Percentiles rank a stretch among this genome's conserved stretches.
Conservation (phyloP, 345 rosid species). For the Microthlaspi erraticum region DNA sequence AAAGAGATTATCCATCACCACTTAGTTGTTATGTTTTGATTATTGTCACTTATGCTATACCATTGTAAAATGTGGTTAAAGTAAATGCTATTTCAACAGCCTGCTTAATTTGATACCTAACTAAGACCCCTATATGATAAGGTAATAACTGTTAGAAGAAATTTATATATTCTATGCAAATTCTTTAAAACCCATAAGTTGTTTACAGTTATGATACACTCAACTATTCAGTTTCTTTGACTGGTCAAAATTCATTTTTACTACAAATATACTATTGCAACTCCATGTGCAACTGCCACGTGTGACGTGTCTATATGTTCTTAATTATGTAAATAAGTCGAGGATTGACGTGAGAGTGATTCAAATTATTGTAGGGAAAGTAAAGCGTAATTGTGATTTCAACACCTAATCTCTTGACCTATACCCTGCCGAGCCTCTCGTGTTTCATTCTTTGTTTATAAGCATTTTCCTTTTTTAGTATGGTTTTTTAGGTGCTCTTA, state of each 20-base stretch:
- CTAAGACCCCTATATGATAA: slow-evolving; percentile 5
- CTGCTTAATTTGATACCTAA: background rate
- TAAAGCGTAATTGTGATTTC: slow-evolving; percentile 31
- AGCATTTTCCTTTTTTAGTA: slow-evolving; percentile 12
- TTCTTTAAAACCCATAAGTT: background rate
- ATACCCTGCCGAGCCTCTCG: slow-evolving; percentile 6
- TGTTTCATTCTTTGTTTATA: slow-evolving; percentile 22
- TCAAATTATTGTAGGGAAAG: slow-evolving; percentile 15
- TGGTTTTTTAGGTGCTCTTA: slow-evolving; percentile 5
- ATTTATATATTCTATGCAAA: background rate
- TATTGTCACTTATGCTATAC: background rate
- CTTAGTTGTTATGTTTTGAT: slow-evolving; percentile 7
- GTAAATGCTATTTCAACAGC: slow-evolving; percentile 15
- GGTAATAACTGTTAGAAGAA: background rate
- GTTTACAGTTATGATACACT: slow-evolving; percentile 29
- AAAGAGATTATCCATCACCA: slow-evolving; percentile 10
- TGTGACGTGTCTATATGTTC: background rate
- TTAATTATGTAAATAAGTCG: background rate
- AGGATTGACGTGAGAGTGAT: slow-evolving; percentile 17
- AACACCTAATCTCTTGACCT: slow-evolving; percentile 36
- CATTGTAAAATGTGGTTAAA: slow-evolving; percentile 17
- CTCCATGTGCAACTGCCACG: slow-evolving; percentile 28
- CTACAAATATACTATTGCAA: slow-evolving; percentile 13
- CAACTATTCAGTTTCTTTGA: slow-evolving; percentile 33
- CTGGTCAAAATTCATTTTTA: slow-evolving; percentile 34